Evolutionary conservation across 78 protist genomes (phyloP).

Genomic region (Tieghemostelium lacteum): DNA sequence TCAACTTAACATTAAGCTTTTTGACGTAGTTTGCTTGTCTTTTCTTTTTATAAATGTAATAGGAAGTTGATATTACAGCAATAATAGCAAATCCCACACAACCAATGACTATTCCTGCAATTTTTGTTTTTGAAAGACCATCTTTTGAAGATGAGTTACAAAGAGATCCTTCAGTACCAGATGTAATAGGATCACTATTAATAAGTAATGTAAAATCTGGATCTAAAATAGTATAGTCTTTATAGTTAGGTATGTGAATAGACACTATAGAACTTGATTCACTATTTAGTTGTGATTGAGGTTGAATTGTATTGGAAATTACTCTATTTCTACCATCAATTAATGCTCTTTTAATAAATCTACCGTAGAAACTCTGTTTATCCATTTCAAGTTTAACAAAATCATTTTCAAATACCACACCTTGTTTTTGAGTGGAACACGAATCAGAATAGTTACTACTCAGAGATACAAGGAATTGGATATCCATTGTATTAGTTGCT

Average conservation of each 20-base stretch:
- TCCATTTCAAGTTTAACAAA: constrained; percentile 14
- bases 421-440: background rate
- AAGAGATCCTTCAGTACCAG: background rate
- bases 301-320: background rate
- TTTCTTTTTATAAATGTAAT: too few relatives aligned
- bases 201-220: constrained; percentile 31
- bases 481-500: background rate
- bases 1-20: background rate
- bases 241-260: constrained; percentile 3
- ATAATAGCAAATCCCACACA: background rate
- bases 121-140: background rate
- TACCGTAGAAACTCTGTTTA: background rate
- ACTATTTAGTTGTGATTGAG: background rate
- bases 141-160: background rate
- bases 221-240: background rate
- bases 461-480: background rate
- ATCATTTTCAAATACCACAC: background rate
- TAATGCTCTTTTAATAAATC: constrained; percentile 5
- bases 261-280: background rate
- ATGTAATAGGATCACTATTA: background rate
- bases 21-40: background rate
- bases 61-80: background rate
- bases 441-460: background rate
- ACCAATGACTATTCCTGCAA: background rate
- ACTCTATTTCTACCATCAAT: background rate